phyloP scores from a whole-genome alignment of 1,139 yeast species.

The Geotrichum europaeum region DNA sequence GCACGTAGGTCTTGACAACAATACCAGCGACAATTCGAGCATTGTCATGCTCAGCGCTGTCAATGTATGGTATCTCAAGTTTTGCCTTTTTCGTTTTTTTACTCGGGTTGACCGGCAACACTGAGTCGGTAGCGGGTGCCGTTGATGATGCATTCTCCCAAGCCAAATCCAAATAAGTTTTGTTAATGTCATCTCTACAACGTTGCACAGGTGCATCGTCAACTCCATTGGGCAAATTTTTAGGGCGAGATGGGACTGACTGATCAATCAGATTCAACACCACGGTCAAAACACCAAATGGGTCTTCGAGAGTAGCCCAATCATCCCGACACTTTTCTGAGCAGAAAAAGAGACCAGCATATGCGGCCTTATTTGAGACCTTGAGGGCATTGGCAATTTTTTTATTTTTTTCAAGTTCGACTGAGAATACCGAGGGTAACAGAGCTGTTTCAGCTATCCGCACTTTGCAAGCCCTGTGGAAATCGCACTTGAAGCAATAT shows the following conservation, averaged over 20 bases:
- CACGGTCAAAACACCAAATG: slow-evolving; percentile 30
- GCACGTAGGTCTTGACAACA: slow-evolving; percentile 21
- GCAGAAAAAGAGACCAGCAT: slow-evolving; percentile 54
- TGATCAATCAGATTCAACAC: slow-evolving; percentile 34
- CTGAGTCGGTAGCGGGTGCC: neutral
- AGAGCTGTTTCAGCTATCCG: slow-evolving; percentile 18
- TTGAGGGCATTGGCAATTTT: slow-evolving; percentile 21
- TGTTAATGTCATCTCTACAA: neutral
- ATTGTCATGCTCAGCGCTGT: slow-evolving; percentile 34
- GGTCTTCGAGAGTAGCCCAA: slow-evolving; percentile 35
- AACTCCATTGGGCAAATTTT: slow-evolving; percentile 2
- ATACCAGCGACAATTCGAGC: slow-evolving; percentile 37
- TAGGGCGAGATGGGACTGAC: slow-evolving; percentile 23
- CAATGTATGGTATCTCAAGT: slow-evolving; percentile 1
- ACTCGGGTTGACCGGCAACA: neutral
- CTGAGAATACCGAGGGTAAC: neutral
- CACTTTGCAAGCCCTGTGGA: slow-evolving; percentile 45
- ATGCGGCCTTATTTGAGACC: slow-evolving; percentile 25
- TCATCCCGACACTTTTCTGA: slow-evolving; percentile 40
- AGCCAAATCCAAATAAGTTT: slow-evolving; percentile 1
- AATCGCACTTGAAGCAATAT: slow-evolving; percentile 46
- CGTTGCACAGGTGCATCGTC: neutral
- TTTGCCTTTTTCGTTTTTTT: neutral
- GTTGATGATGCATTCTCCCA: slow-evolving; percentile 2
- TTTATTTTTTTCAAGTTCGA: slow-evolving; percentile 1